Evolutionary conservation across 768 basidiomycete species (phyloP).

Genomic region (Omphalotus guepiniiformis): DNA sequence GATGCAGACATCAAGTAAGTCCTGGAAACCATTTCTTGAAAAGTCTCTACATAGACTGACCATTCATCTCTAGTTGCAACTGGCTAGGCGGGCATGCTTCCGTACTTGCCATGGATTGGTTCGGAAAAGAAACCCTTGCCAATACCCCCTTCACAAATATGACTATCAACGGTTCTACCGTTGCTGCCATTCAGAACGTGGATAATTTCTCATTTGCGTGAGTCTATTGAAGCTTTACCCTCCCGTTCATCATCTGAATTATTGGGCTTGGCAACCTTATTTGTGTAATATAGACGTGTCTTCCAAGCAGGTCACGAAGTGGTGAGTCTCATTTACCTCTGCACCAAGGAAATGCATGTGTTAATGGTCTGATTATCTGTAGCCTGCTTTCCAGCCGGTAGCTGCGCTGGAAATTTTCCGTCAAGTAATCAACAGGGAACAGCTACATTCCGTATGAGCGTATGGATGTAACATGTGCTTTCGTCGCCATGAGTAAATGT

Average conservation of each 20-base stretch:
- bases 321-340: constrained; percentile 31
- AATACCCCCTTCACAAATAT: constrained; percentile 45
- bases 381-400: constrained; percentile 63
- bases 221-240: constrained; percentile 20
- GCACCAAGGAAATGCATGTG: not conserved
- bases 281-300: constrained; percentile 37
- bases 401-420: constrained; percentile 56
- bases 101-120: constrained; percentile 42
- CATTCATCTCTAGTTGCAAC: constrained; percentile 36
- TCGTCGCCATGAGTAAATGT: no score
- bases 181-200: constrained; percentile 60
- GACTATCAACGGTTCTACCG: constrained; percentile 46
- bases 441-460: constrained; percentile 45
- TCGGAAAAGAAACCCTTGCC: constrained; percentile 35
- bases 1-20: constrained; percentile 49
- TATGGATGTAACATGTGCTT: not conserved
- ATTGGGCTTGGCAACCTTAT: not conserved
- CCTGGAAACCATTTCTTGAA: not conserved
- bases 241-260: not conserved
- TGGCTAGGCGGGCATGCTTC: constrained; percentile 44
- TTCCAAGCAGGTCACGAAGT: constrained; percentile 60
- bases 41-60: not conserved
- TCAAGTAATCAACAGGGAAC: constrained; percentile 48
- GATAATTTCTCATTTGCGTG: constrained; percentile 67
- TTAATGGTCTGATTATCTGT: not conserved